Conservation (phyloP, 805 yeast genomes). For the Candida nitratophila region DNA sequence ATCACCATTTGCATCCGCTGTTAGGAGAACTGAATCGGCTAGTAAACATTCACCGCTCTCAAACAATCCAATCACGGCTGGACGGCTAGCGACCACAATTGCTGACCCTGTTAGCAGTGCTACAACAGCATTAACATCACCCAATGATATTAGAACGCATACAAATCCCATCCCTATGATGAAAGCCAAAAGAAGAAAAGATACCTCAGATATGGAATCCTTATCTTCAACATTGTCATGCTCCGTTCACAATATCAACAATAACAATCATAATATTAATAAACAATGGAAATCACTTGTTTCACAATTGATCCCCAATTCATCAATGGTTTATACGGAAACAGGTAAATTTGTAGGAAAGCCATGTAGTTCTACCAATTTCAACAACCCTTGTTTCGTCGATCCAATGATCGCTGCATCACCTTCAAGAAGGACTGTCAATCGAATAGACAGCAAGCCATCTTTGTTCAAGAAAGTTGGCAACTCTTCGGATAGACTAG, state of each 20-base stretch:
- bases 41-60: neutral
- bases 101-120: no score
- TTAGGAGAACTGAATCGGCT: neutral
- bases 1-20: neutral
- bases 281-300: slow-evolving; percentile 12
- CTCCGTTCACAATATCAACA: neutral
- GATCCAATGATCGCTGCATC: neutral
- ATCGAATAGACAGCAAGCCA: no score
- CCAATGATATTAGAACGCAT: no score
- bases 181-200: no score
- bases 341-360: slow-evolving; percentile 22
- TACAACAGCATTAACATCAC: no score
- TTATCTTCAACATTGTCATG: no score
- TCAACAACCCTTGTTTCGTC: neutral
- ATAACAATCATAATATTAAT: neutral
- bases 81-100: no score
- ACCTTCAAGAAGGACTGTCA: neutral
- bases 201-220: no score
- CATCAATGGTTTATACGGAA: slow-evolving; percentile 24
- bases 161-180: no score
- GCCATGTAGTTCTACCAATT: slow-evolving; percentile 7
- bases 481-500: slow-evolving; percentile 1
- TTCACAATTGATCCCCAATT: slow-evolving; percentile 23
- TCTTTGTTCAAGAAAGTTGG: slow-evolving; percentile 1
- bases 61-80: no score